Evolutionary conservation across 371 early-diverging fungal species (phyloP).

Genomic region (Parasitella parasitica): DNA sequence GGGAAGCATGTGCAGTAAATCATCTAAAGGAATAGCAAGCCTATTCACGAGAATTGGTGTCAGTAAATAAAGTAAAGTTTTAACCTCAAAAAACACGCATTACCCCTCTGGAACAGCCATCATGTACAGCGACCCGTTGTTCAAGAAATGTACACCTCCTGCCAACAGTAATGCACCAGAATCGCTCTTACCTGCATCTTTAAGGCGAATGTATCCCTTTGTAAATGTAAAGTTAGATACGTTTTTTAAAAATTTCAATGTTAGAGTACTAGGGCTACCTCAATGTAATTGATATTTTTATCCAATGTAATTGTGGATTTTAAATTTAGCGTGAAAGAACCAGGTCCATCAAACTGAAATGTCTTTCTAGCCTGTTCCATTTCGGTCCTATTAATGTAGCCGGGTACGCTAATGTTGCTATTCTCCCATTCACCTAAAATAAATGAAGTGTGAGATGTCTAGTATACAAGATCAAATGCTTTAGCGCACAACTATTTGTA

Average conservation of each 20-base stretch:
- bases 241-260: too few relatives aligned
- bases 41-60: conserved; percentile 20
- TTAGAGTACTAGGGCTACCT: too few relatives aligned
- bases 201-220: conserved; percentile 55
- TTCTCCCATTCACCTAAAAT: conserved; percentile 40
- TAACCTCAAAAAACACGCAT: too few relatives aligned
- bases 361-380: conserved; percentile 35
- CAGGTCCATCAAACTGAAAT: conserved; percentile 32
- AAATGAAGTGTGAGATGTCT: not conserved
- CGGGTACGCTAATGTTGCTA: conserved; percentile 30
- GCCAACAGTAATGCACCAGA: conserved; percentile 54
- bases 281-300: conserved; percentile 51
- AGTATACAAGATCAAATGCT: not conserved
- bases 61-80: too few relatives aligned
- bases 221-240: too few relatives aligned
- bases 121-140: conserved; percentile 57
- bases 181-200: conserved; percentile 54
- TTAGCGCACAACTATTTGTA: conserved; percentile 7
- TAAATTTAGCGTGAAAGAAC: conserved; percentile 50
- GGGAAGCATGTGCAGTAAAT: conserved; percentile 62
- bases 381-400: conserved; percentile 29
- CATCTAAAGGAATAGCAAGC: conserved; percentile 36
- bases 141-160: conserved; percentile 58
- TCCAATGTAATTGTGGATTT: conserved; percentile 48
- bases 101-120: conserved; percentile 59